phyloP scores from a whole-genome alignment of 192 early-diverging fungal species.

The Backusella macrospora region DNA sequence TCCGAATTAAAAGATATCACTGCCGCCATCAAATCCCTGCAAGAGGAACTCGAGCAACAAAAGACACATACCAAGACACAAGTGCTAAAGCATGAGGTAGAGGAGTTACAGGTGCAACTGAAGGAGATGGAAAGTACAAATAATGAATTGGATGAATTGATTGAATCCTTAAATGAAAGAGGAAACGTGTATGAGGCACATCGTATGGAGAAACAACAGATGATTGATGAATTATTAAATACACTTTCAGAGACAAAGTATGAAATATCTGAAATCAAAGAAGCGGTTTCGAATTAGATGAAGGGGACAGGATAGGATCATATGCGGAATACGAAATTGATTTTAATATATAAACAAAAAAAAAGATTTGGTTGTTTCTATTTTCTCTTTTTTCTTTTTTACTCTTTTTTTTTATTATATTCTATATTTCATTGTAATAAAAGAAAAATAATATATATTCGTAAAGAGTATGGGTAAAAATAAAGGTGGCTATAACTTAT shows the following conservation, averaged over 20 bases:
- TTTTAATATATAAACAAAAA: not conserved
- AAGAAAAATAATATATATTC: not conserved
- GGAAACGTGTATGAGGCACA: not conserved
- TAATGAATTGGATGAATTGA: not conserved
- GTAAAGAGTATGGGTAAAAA: conserved; percentile 28
- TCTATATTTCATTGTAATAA: not conserved
- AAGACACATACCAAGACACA: not conserved
- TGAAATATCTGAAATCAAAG: conserved; percentile 13
- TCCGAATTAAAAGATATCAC: not conserved
- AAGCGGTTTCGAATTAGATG: not conserved
- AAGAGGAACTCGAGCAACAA: not conserved
- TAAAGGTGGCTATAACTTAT: conserved; percentile 18
- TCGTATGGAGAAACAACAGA: not conserved
- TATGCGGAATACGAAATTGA: not conserved
- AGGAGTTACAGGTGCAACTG: not conserved
- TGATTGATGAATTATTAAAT: conserved; percentile 9
- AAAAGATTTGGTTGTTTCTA: not conserved
- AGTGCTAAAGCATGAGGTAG: not conserved
- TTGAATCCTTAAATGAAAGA: not conserved
- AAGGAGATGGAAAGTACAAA: not conserved
- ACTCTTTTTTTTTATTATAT: not conserved
- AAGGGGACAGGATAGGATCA: not conserved
- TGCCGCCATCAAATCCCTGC: not conserved
- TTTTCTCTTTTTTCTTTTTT: not conserved
- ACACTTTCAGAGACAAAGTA: conserved; percentile 5